Evolutionary conservation across 164 flowering plant species (phyloP).

Genomic region (Umbellularia californica): DNA sequence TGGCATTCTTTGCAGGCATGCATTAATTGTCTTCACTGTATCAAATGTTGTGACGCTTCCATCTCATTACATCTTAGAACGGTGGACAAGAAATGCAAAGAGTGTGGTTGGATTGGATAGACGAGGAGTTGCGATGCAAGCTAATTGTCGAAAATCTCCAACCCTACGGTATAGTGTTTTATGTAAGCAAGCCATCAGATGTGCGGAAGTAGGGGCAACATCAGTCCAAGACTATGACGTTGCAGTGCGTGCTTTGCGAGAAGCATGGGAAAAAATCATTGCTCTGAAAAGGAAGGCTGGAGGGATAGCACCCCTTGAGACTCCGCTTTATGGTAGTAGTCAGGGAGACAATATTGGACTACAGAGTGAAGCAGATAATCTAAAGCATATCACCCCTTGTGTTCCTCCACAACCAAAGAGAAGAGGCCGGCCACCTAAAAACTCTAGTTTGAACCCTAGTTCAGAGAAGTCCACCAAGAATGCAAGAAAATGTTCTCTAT

Average conservation of each 20-base stretch:
- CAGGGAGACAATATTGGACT: conserved; percentile 2
- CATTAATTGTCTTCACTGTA: conserved; percentile 14
- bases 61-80: conserved; percentile 18
- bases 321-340: not conserved
- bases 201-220: conserved; percentile 18
- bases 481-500: conserved; percentile 8
- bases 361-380: conserved; percentile 6
- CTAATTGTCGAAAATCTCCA: conserved; percentile 16
- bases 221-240: conserved; percentile 13
- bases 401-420: conserved; percentile 8
- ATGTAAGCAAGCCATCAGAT: conserved; percentile 13
- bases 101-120: conserved; percentile 13
- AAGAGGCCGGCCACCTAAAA: conserved; percentile 14
- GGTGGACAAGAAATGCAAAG: conserved; percentile 17
- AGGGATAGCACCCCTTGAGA: not conserved
- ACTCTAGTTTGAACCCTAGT: conserved; percentile 1
- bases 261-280: conserved; percentile 56
- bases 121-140: conserved; percentile 16
- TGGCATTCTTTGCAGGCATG: conserved; percentile 20
- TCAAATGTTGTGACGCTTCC: conserved; percentile 12
- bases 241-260: conserved; percentile 23
- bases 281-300: conserved; percentile 49
- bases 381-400: conserved; percentile 2
- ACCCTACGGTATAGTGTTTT: conserved; percentile 15
- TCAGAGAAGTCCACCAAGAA: conserved; percentile 6